phyloP scores from a whole-genome alignment of 495 filamentous ascomycete genomes.

The Penicillium soppii region DNA sequence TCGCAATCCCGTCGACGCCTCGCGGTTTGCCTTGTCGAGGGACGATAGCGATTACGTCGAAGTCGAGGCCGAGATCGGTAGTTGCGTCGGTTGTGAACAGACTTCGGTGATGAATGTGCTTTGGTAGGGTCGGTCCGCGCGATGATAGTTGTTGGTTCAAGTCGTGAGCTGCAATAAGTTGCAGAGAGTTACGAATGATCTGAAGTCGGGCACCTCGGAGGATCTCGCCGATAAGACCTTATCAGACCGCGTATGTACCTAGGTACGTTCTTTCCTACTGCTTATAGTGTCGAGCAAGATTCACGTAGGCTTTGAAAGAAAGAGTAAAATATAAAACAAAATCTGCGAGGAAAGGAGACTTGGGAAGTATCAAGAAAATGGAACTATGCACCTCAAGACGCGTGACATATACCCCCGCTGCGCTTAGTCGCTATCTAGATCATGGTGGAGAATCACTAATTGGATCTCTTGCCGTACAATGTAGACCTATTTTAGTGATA shows the following conservation, averaged over 20 bases:
- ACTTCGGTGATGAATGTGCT: background rate
- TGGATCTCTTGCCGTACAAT: no score
- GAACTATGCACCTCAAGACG: background rate
- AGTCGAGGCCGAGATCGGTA: background rate
- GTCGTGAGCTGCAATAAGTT: background rate
- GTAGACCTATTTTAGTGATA: no score
- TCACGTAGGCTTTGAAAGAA: background rate
- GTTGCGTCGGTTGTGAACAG: background rate
- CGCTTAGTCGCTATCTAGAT: background rate
- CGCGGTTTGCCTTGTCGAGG: conserved; percentile 2
- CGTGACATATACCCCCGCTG: conserved; percentile 4
- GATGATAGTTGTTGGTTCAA: background rate
- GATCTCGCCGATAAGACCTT: conserved; percentile 33
- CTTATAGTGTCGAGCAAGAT: background rate
- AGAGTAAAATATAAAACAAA: no score
- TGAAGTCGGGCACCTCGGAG: conserved; percentile 13
- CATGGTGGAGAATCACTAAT: no score
- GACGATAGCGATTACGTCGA: background rate
- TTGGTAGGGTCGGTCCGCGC: background rate
- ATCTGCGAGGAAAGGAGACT: no score
- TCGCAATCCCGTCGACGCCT: conserved; percentile 8
- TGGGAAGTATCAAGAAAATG: no score
- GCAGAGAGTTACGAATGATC: background rate
- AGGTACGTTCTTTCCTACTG: background rate
- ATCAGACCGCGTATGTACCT: conserved; percentile 2